Conservation (phyloP, 1,284 basidiomycete genomes). For the Gymnopus androsaceus region DNA sequence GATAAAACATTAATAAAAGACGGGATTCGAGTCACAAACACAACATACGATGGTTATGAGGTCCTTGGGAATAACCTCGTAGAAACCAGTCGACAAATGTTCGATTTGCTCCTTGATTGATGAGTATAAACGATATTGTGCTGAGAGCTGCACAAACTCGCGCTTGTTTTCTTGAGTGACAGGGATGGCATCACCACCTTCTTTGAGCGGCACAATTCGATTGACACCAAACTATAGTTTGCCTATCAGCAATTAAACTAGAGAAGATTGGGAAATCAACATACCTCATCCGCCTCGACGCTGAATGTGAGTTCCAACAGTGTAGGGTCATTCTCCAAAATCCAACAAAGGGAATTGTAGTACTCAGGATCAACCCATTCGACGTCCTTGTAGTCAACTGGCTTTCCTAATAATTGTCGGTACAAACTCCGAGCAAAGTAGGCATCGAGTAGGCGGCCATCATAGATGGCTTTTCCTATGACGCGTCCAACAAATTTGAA, state of each 20-base stretch:
- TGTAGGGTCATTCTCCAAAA: conserved; percentile 88
- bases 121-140: conserved; percentile 89
- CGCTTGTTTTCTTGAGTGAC: conserved; percentile 96
- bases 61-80: conserved; percentile 92
- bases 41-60: conserved; percentile 72
- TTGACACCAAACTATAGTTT: conserved; percentile 78
- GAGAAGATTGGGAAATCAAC: conserved; percentile 26
- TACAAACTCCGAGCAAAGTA: conserved; percentile 97
- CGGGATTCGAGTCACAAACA: conserved; percentile 4
- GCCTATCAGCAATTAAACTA: conserved; percentile 5
- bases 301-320: conserved; percentile 85
- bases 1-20: conserved; percentile 27
- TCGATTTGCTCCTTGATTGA: conserved; percentile 98
- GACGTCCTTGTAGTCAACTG: conserved; percentile 90
- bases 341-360: conserved; percentile 92
- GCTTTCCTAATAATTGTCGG: conserved; percentile 88
- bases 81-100: conserved; percentile 88
- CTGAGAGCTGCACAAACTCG: conserved; percentile 93
- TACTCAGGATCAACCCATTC: conserved; percentile 98
- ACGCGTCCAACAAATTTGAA: conserved; percentile 99
- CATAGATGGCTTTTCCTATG: conserved; percentile 95
- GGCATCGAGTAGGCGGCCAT: conserved; percentile 93
- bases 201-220: conserved; percentile 84
- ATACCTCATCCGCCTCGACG: conserved; percentile 88
- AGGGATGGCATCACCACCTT: conserved; percentile 76